A percentile compares a stretch with the other conserved stretches of the same genome.
Evolutionary conservation across 768 basidiomycete species (phyloP).

Genomic region (Lactarius vividus): DNA sequence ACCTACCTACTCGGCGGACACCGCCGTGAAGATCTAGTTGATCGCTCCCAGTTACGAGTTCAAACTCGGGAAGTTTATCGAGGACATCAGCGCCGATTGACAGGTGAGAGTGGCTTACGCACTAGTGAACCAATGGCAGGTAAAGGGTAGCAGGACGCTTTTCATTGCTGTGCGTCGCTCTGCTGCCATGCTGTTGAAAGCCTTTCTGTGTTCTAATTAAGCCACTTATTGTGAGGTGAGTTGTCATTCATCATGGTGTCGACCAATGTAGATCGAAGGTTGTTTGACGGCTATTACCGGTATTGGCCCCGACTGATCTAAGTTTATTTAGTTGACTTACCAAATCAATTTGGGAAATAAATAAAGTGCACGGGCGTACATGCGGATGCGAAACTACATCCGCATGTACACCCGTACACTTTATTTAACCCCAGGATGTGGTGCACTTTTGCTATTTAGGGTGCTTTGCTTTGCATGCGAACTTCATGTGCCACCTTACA

Average conservation of each 20-base stretch:
- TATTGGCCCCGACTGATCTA: not conserved
- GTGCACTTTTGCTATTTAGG: not conserved
- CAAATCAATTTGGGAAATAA: not conserved
- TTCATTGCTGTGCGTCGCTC: not conserved
- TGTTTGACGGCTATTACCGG: not conserved
- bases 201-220: not conserved
- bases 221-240: not conserved
- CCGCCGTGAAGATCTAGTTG: slow-evolving; percentile 96
- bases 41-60: slow-evolving; percentile 85
- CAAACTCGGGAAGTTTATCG: slow-evolving; percentile 84
- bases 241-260: not conserved
- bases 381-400: slow-evolving; percentile 1
- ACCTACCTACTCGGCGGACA: slow-evolving; percentile 98
- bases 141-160: not conserved
- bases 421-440: not conserved
- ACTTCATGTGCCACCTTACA: not conserved
- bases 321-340: not conserved
- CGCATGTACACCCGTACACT: not conserved
- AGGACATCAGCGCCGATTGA: slow-evolving; percentile 94
- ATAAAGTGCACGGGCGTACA: not conserved
- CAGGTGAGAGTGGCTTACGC: slow-evolving; percentile 52
- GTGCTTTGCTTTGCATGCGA: not conserved
- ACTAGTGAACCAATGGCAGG: not conserved
- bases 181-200: not conserved
- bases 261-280: not conserved